Conservation (phyloP, 352 stramenopile species). For the Hyaloperonospora brassicae region DNA sequence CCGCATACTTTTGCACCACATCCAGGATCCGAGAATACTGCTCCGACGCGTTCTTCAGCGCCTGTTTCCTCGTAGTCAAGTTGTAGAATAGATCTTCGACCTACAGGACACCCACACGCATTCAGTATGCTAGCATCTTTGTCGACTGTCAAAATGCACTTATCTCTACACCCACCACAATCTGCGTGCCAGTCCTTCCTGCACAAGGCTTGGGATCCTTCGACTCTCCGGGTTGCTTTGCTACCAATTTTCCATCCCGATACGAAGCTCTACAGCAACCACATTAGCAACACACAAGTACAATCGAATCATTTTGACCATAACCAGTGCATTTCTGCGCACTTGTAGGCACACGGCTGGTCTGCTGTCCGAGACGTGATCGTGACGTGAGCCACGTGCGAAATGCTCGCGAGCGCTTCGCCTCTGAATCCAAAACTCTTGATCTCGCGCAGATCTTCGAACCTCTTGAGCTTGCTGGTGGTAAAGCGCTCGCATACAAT, state of each 20-base stretch:
- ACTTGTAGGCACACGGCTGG: slow-evolving; percentile 81
- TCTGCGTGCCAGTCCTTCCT: slow-evolving; percentile 75
- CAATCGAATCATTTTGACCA: neutral
- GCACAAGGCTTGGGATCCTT: slow-evolving; percentile 61
- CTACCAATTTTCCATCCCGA: slow-evolving; percentile 82
- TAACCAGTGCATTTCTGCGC: slow-evolving; percentile 3
- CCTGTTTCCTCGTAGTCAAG: slow-evolving; percentile 88
- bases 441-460: slow-evolving; percentile 93
- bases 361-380: slow-evolving; percentile 83
- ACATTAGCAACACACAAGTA: neutral
- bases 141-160: neutral
- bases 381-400: slow-evolving; percentile 89
- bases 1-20: slow-evolving; percentile 94
- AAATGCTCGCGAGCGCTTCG: slow-evolving; percentile 96
- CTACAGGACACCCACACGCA: slow-evolving; percentile 21
- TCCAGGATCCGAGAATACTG: slow-evolving; percentile 92
- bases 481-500: slow-evolving; percentile 97
- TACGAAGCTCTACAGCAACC: slow-evolving; percentile 76
- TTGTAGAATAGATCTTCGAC: slow-evolving; percentile 99
- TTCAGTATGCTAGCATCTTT: neutral
- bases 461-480: slow-evolving; percentile 93
- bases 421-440: slow-evolving; percentile 97
- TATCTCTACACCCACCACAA: slow-evolving; percentile 35
- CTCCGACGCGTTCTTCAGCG: slow-evolving; percentile 89
- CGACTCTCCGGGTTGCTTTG: slow-evolving; percentile 54